Evolutionary conservation across 345 rosid species (phyloP), one percentile per base, ranked within the genome.

Genomic region (Zanthoxylum bungeanum): DNA sequence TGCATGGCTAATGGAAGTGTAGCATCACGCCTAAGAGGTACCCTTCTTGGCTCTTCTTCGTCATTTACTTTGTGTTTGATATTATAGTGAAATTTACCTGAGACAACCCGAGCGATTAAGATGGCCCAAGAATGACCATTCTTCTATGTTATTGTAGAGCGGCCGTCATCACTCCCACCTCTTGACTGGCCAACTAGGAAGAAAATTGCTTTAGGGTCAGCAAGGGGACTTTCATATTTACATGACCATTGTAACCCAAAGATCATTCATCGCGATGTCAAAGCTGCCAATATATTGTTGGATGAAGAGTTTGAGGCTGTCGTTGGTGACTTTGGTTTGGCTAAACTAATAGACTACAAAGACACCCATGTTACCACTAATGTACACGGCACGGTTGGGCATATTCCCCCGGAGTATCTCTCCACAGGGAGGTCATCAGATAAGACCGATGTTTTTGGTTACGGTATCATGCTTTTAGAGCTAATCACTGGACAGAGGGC

Each of bases 281-380:
- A 75, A 75, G 74, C 71, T 9, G 78, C 75, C 40, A 75, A 75
- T 37, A 70, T 75, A 52, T 64, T 75, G 61, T 63, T 75, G 74
- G 78, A 75, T 27, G 74, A 70, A 47, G 71, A 75, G 37, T 75
- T 69, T 37, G 78, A 69, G 46, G 78, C 74, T 3, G 78, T 63
- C 6, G 78, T 75, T 63, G 78, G 78, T 30, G 78, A 75, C 33
- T 75, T 75, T 47, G 74, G 78, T 14, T 75, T 75, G 44, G 78
- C 78, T 33, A 75, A 53, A 57, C 74, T 69, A 34, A 69, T 75
- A 66, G 70, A 75, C 33, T 69, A 69, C 53, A 75, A 63, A 31
- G 78, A 70, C 34, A 55, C 74, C 12, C 74, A 70, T n/a, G 75
- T 75, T 11, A 75, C 78, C 4, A 75, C 78, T 33, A 74, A 71